Evolutionary conservation across 176 grass and related monocot genomes (phyloP).

Genomic region (Leersia perrieri): DNA sequence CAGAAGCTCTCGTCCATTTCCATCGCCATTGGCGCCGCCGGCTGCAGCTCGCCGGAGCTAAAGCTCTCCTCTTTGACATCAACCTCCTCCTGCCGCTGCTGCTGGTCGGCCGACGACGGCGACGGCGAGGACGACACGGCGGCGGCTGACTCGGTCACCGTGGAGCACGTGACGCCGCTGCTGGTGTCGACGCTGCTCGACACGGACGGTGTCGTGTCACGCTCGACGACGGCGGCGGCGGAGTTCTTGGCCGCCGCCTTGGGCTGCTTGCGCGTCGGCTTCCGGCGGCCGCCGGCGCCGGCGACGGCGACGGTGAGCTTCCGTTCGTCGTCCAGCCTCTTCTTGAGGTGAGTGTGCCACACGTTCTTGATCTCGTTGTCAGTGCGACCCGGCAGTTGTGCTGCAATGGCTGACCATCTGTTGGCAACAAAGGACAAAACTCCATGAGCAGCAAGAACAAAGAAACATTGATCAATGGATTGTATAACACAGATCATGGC

Average conservation of each 20-base stretch:
- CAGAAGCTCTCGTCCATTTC: slow-evolving; percentile 55
- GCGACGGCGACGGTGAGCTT: neutral
- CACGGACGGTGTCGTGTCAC: slow-evolving; percentile 9
- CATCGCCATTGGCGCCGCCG: no score
- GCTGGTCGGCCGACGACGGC: slow-evolving; percentile 7
- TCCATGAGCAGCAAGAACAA: neutral
- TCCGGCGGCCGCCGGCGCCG: neutral
- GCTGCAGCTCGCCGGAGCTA: neutral
- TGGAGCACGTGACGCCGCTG: slow-evolving; percentile 39
- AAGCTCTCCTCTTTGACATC: slow-evolving; percentile 43
- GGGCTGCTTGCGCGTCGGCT: slow-evolving; percentile 27
- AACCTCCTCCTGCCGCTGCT: neutral
- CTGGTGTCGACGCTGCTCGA: slow-evolving; percentile 38
- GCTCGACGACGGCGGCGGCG: neutral
- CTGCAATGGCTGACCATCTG: slow-evolving; percentile 55
- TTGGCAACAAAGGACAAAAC: neutral
- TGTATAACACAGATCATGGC: neutral
- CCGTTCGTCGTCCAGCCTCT: slow-evolving; percentile 24
- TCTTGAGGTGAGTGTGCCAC: slow-evolving; percentile 63
- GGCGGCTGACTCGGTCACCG: slow-evolving; percentile 11
- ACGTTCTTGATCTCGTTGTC: slow-evolving; percentile 74
- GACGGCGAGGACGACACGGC: neutral
- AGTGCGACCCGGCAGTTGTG: slow-evolving; percentile 55
- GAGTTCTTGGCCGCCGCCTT: neutral
- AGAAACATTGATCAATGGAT: neutral